Base-by-base conservation (phyloP, 495 filamentous ascomycete genomes). In the Echria macrotheca region DNA sequence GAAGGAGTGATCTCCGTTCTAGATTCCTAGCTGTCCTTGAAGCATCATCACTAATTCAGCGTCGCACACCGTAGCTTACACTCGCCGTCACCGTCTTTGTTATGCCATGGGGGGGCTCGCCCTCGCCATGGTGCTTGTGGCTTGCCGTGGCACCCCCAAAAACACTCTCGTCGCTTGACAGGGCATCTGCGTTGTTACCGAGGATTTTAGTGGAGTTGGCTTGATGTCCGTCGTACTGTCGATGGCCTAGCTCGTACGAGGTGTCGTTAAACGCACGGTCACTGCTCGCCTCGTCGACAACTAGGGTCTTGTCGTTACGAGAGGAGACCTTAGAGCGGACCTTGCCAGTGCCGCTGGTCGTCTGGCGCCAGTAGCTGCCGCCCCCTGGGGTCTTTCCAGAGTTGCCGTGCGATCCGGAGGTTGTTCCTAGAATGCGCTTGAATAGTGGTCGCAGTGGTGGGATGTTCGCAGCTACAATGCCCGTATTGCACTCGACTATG, bases 381-480 rank as follows among this genome's bases (percentile, higher is more conserved):
- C 11, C 21, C 19, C 21, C 40, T 11, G 31, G 15, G 1, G 23
- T 43, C 18, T 17, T 38, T 15, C 29, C 19, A 10, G 40, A 19
- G 31, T 7, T 10, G 15, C 45, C 18, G 1, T 45, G 39, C 14
- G 49, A 45, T 2, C 45, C 24, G 41, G 44, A 40, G 17, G 38
- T 46, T 48, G 29, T 49, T 19, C 45, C 50, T 1, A 57, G 54
- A 45, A 53, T 42, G 32, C 41, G 19, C 40, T 47, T 49, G 45
- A 56, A 43, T n/a, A 59, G 19, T 7, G 53, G 53, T 6, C 49
- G 49, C 28, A 59, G 41, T 11, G 36, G 21, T 15, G 56, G 53
- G 14, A 59, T 36, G 15, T 24, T 46, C 33, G 41, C 56, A 14
- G 53, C 56, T 23, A 56, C 24, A 24, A 59, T 59, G 22, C 49